Percentiles rank a stretch among this genome's conserved stretches.
Conservation (phyloP, 2,329 filamentous ascomycete species). For the Teratosphaeria viscida region DNA sequence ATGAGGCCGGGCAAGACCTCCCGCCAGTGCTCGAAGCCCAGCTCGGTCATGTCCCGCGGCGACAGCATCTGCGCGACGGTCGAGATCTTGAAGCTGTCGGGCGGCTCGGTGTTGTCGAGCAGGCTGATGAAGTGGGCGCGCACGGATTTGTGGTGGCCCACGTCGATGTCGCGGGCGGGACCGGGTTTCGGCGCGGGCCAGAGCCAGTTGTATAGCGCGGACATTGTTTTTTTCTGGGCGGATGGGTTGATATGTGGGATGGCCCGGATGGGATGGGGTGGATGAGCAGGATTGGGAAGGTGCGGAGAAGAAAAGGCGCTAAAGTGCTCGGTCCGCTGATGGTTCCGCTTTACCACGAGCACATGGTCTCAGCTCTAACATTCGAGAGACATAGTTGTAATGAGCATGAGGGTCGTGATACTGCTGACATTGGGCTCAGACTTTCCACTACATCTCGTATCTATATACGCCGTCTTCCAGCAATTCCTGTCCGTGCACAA, state of each 20-base stretch:
- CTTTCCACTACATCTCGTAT: no score
- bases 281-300: not conserved
- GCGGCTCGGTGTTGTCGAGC: constrained; percentile 25
- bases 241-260: not conserved
- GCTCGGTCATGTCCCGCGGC: constrained; percentile 26
- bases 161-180: constrained; percentile 15
- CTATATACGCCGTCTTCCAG: no score
- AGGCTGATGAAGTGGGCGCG: constrained; percentile 16
- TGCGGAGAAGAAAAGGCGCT: not conserved
- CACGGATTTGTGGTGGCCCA: constrained; percentile 16
- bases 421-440: no score
- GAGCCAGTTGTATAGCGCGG: constrained; percentile 2
- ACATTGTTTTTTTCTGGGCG: not conserved
- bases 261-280: not conserved
- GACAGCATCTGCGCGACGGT: constrained; percentile 38
- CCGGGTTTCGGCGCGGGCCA: constrained; percentile 5
- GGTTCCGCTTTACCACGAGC: no score
- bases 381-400: no score
- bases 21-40: constrained; percentile 32
- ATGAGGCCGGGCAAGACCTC: constrained; percentile 38
- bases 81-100: constrained; percentile 42
- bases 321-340: not conserved
- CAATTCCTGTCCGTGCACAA: no score
- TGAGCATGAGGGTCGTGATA: no score
- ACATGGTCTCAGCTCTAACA: no score